A percentile compares a stretch with the other conserved stretches of the same genome.
These are phyloP conservation scores for Yarrowia divulgata DNA, from an alignment of 805 yeast genomes.

Conservation along the genomic window DNA sequence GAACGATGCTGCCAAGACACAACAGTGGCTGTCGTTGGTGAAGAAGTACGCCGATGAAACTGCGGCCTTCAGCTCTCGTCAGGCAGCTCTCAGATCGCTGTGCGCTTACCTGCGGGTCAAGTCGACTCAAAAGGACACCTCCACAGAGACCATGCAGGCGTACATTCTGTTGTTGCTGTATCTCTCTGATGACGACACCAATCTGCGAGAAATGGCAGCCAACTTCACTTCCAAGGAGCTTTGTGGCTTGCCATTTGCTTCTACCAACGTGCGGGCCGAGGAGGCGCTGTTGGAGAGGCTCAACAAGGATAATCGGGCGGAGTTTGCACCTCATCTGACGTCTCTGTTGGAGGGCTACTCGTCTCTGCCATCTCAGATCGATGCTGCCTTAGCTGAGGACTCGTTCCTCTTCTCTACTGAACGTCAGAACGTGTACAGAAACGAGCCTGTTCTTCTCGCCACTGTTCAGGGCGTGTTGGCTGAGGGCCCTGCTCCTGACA, in stretches of 20 bases:
- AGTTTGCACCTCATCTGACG: neutral
- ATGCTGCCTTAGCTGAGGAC: conserved; percentile 45
- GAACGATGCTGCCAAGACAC: conserved; percentile 41
- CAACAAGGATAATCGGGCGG: neutral
- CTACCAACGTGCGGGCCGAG: conserved; percentile 52
- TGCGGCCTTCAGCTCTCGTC: conserved; percentile 56
- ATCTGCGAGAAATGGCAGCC: conserved; percentile 60
- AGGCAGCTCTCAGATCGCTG: conserved; percentile 57
- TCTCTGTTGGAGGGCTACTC: conserved; percentile 21
- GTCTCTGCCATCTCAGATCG: conserved; percentile 43
- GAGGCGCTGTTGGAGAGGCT: conserved; percentile 40
- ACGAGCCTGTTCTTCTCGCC: conserved; percentile 51
- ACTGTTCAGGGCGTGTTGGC: conserved; percentile 38
- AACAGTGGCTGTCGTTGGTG: conserved; percentile 49
- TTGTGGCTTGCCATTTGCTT: conserved; percentile 44
- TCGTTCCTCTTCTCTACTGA: conserved; percentile 69
- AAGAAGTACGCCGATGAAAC: conserved; percentile 53
- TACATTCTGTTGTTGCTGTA: conserved; percentile 42
- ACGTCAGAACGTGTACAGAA: conserved; percentile 69
- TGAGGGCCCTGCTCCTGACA: neutral
- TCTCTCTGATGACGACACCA: conserved; percentile 69
- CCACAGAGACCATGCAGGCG: conserved; percentile 24
- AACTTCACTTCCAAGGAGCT: conserved; percentile 50
- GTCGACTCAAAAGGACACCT: neutral
- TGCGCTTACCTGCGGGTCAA: conserved; percentile 48